Conservation (phyloP, 2,329 filamentous ascomycete genomes). For the Exophiala aquamarina region DNA sequence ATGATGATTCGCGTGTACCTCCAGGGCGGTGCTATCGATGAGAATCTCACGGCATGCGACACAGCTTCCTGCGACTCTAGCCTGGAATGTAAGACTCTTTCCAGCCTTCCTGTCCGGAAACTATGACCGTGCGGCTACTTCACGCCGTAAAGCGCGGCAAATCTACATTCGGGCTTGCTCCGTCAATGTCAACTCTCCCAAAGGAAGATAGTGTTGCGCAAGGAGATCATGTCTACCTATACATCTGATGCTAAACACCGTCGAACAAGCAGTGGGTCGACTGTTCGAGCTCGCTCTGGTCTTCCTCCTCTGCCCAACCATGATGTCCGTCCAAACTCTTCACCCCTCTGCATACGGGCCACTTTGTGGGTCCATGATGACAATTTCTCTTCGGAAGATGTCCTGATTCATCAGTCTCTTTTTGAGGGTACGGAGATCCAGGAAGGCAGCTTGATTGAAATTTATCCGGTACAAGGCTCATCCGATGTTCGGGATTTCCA, state of each 20-base stretch:
- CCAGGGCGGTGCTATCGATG: no score
- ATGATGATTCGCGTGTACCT: no score
- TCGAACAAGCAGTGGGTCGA: conserved; percentile 1
- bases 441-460: conserved; percentile 67
- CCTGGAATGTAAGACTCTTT: no score
- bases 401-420: conserved; percentile 55
- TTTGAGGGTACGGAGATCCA: conserved; percentile 66
- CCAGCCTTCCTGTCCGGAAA: no score
- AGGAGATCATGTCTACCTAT: background rate
- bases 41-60: no score
- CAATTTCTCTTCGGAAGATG: conserved; percentile 72
- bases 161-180: no score
- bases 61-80: no score
- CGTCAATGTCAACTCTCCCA: no score
- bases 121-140: no score
- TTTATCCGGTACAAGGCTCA: conserved; percentile 61
- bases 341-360: conserved; percentile 14
- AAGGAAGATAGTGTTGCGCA: no score
- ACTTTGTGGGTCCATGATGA: conserved; percentile 65
- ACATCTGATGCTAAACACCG: background rate
- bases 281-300: background rate
- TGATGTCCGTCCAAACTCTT: conserved; percentile 3
- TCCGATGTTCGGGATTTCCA: conserved; percentile 43
- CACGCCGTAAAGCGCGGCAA: no score
- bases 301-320: background rate